Evolutionary conservation across 305 asterid species (phyloP).

Genomic region (Striga hermonthica): DNA sequence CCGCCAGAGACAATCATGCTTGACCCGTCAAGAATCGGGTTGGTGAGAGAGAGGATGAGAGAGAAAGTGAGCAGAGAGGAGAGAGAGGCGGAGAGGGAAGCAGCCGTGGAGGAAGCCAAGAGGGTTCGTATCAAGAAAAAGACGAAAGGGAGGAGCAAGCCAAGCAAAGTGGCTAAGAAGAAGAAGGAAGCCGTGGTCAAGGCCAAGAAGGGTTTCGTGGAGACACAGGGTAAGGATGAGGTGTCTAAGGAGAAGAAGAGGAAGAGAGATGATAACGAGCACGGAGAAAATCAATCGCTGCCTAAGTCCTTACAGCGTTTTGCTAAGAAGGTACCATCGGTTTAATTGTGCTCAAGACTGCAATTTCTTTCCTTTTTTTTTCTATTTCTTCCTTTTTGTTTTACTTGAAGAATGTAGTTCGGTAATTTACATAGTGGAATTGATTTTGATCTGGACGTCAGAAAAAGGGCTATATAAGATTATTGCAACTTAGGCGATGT

Average conservation of each 20-base stretch:
- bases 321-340: constrained; percentile 37
- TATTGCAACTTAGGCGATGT: too few species aligned
- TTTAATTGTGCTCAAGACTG: constrained; percentile 23
- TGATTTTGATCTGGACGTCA: too few species aligned
- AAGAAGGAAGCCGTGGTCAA: constrained; percentile 60
- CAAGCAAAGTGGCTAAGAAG: constrained; percentile 71
- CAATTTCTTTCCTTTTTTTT: background rate
- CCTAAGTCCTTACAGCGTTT: constrained; percentile 69
- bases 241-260: constrained; percentile 49
- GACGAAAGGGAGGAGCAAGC: constrained; percentile 89
- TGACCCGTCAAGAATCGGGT: constrained; percentile 88
- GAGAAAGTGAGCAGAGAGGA: constrained; percentile 51
- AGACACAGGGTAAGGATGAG: constrained; percentile 36
- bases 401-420: too few species aligned
- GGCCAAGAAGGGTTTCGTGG: constrained; percentile 67
- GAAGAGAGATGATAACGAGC: constrained; percentile 33
- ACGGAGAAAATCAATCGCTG: constrained; percentile 48
- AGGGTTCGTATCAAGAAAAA: constrained; percentile 54
- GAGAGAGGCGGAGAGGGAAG: constrained; percentile 56
- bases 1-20: constrained; percentile 97
- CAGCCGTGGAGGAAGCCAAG: constrained; percentile 71
- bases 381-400: background rate
- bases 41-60: constrained; percentile 55
- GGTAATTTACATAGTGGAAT: too few species aligned
- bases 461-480: too few species aligned